Percentiles rank a stretch among this genome's conserved stretches.
Conservation (phyloP, 768 basidiomycete genomes). For the Chlorophyllum brunneum region DNA sequence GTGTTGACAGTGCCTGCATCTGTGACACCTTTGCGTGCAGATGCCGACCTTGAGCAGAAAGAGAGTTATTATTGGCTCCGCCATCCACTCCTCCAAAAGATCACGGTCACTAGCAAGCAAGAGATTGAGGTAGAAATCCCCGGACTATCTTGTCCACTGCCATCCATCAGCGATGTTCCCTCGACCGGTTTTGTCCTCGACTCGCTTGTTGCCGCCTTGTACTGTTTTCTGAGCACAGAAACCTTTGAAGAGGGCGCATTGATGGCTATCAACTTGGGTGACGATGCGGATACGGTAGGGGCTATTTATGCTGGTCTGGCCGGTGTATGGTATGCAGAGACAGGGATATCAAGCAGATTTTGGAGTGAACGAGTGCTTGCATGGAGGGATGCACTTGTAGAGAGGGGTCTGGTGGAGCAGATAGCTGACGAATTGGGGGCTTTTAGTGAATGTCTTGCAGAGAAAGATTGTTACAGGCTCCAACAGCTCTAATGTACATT, state of each 20-base stretch:
- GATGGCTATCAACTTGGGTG: conserved; percentile 39
- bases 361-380: conserved; percentile 33
- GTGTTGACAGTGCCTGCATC: conserved; percentile 28
- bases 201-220: conserved; percentile 37
- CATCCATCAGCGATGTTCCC: conserved; percentile 24
- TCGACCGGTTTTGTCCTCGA: conserved; percentile 39
- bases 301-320: conserved; percentile 45
- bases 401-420: conserved; percentile 30
- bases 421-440: conserved; percentile 32
- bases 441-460: conserved; percentile 14
- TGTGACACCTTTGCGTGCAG: conserved; percentile 13
- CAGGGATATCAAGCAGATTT: conserved; percentile 21
- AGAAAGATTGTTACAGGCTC: background rate
- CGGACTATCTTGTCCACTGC: conserved; percentile 27
- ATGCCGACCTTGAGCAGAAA: conserved; percentile 18
- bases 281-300: conserved; percentile 43
- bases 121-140: conserved; percentile 2
- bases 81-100: conserved; percentile 33
- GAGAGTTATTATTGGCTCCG: conserved; percentile 30
- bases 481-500: background rate
- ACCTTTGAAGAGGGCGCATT: conserved; percentile 43
- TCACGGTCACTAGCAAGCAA: conserved; percentile 15
- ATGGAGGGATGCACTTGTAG: conserved; percentile 31
- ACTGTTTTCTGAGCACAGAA: conserved; percentile 40
- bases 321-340: conserved; percentile 36